These are phyloP conservation scores for Coleophoma cylindrospora DNA, from an alignment of 2,329 filamentous ascomycete genomes.

Conservation along the genomic window DNA sequence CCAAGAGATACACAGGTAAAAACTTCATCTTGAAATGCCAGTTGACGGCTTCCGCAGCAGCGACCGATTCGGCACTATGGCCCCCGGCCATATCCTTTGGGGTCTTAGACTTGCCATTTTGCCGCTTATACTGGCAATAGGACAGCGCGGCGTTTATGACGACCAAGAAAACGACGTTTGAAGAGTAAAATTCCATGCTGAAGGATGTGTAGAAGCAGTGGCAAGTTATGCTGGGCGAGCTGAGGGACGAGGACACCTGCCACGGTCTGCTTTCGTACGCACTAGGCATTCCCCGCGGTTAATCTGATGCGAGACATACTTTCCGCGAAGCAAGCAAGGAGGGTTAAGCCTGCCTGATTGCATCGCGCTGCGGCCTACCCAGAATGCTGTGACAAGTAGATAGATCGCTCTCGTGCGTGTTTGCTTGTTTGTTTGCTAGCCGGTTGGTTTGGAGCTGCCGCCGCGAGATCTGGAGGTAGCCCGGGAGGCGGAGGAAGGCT, in stretches of 20 bases:
- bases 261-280: background rate
- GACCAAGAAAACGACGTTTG: slow-evolving; percentile 12
- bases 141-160: slow-evolving; percentile 9
- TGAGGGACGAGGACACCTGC: background rate
- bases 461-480: too few species aligned
- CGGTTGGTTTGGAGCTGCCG: too few species aligned
- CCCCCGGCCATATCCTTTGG: slow-evolving; percentile 1
- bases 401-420: too few species aligned
- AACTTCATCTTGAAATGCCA: slow-evolving; percentile 24
- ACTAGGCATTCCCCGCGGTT: background rate
- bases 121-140: slow-evolving; percentile 5
- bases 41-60: slow-evolving; percentile 6
- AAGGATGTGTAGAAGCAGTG: background rate
- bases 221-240: background rate
- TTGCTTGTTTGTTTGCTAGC: too few species aligned
- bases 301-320: background rate
- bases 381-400: background rate
- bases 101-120: background rate
- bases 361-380: background rate
- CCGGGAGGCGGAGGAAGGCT: too few species aligned
- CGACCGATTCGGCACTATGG: slow-evolving; percentile 1
- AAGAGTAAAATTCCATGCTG: slow-evolving; percentile 15
- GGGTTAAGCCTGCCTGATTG: too few species aligned
- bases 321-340: slow-evolving; percentile 1
- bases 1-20: slow-evolving; percentile 37